phyloP scores from a whole-genome alignment of 768 basidiomycete species.

The Gautieria morchelliformis region DNA sequence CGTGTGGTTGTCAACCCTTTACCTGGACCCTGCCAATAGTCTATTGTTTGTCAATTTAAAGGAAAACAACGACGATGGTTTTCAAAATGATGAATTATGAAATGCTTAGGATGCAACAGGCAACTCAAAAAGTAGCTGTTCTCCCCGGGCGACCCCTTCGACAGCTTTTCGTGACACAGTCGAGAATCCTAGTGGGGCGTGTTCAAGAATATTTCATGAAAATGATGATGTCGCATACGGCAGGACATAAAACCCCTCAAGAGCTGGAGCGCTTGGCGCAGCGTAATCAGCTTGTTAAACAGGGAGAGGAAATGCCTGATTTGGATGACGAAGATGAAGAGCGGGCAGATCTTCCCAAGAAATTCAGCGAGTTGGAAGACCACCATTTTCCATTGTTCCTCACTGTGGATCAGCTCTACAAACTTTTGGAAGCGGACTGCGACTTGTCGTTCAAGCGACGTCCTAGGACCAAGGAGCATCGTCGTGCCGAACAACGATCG shows the following conservation, averaged over 20 bases:
- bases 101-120: constrained; percentile 46
- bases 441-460: constrained; percentile 3
- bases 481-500: constrained; percentile 6
- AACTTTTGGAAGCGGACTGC: constrained; percentile 40
- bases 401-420: constrained; percentile 48
- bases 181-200: constrained; percentile 52
- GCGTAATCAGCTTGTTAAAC: constrained; percentile 3
- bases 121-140: constrained; percentile 29
- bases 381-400: constrained; percentile 62
- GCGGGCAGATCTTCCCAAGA: constrained; percentile 37
- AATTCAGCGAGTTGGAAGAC: constrained; percentile 47
- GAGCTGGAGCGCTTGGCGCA: constrained; percentile 27
- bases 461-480: neutral
- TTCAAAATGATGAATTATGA: constrained; percentile 44
- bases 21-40: neutral
- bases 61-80: constrained; percentile 70
- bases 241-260: constrained; percentile 25
- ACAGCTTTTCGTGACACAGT: constrained; percentile 68
- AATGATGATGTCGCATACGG: constrained; percentile 34
- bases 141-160: constrained; percentile 35
- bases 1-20: constrained; percentile 1
- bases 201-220: constrained; percentile 59
- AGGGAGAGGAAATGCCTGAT: constrained; percentile 24
- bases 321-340: constrained; percentile 28
- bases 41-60: constrained; percentile 14